These are phyloP conservation scores for Phytopythium mirpurense DNA, from an alignment of 352 stramenopile species.

Conservation along the genomic window DNA sequence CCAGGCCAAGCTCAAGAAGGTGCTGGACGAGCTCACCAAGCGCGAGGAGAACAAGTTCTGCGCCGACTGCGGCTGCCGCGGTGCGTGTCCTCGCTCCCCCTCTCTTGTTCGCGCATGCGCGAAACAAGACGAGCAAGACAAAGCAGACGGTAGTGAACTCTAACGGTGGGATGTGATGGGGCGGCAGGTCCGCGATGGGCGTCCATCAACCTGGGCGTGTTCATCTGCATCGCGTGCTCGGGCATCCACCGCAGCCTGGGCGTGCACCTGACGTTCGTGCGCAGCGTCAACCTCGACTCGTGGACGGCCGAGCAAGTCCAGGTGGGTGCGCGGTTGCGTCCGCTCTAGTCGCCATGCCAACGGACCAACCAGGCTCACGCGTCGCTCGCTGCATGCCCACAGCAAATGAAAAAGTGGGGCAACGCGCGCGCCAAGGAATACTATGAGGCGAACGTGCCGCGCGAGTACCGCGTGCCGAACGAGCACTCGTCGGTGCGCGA, in stretches of 20 bases:
- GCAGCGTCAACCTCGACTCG: constrained; percentile 91
- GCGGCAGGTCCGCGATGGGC: constrained; percentile 82
- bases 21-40: constrained; percentile 87
- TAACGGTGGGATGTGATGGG: too few relatives aligned
- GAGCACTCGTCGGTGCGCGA: constrained; percentile 81
- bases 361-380: background rate
- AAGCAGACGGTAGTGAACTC: too few relatives aligned
- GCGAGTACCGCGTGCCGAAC: constrained; percentile 70
- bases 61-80: constrained; percentile 82
- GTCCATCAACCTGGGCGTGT: constrained; percentile 92
- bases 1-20: constrained; percentile 86
- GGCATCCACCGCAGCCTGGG: constrained; percentile 92
- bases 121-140: too few relatives aligned
- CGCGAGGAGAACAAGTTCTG: constrained; percentile 90
- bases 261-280: constrained; percentile 92
- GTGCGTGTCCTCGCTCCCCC: constrained; percentile 16
- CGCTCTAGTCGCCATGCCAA: background rate
- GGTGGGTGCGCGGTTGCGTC: constrained; percentile 17
- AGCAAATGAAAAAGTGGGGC: constrained; percentile 91
- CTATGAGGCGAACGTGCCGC: constrained; percentile 83
- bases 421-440: constrained; percentile 88
- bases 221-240: constrained; percentile 94
- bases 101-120: background rate
- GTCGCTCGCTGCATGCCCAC: background rate
- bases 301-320: constrained; percentile 89